Percentiles rank a stretch among this genome's conserved stretches.
Conservation (phyloP, 805 yeast species). For the Kazachstania bromeliacearum region DNA sequence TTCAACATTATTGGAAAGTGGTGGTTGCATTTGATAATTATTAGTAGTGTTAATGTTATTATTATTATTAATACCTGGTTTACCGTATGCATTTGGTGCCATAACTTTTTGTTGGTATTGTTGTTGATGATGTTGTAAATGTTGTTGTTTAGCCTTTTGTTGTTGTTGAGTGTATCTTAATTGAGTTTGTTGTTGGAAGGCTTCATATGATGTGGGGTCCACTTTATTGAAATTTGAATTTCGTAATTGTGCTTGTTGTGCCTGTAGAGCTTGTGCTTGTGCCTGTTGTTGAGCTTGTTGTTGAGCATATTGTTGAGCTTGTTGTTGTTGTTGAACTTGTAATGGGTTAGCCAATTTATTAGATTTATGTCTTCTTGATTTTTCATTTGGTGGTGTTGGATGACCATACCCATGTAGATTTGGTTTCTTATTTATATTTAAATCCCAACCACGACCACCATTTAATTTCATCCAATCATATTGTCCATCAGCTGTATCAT, state of each 20-base stretch:
- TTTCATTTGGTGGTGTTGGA: constrained; percentile 69
- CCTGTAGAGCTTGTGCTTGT: constrained; percentile 13
- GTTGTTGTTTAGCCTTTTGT: constrained; percentile 10
- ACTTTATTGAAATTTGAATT: constrained; percentile 17
- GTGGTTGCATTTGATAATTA: constrained; percentile 4
- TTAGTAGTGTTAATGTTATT: constrained; percentile 1
- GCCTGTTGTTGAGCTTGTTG: constrained; percentile 20
- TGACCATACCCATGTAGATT: constrained; percentile 94
- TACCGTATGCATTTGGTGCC: background rate
- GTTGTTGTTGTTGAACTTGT: constrained; percentile 15
- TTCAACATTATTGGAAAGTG: background rate
- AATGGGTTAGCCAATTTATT: constrained; percentile 6
- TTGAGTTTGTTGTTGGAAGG: constrained; percentile 31
- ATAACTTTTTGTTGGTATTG: constrained; percentile 3
- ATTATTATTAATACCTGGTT: constrained; percentile 5
- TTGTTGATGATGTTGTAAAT: constrained; percentile 4
- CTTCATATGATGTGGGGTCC: constrained; percentile 35
- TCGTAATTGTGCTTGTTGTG: background rate
- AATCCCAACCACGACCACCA: constrained; percentile 95
- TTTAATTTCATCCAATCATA: constrained; percentile 98
- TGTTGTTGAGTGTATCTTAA: constrained; percentile 29
- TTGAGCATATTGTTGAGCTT: constrained; percentile 12
- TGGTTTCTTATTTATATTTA: constrained; percentile 79
- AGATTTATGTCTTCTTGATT: constrained; percentile 23
- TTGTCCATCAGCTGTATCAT: constrained; percentile 71